Conservation (phyloP, 1,139 yeast species). For the Candida glucosophila region DNA sequence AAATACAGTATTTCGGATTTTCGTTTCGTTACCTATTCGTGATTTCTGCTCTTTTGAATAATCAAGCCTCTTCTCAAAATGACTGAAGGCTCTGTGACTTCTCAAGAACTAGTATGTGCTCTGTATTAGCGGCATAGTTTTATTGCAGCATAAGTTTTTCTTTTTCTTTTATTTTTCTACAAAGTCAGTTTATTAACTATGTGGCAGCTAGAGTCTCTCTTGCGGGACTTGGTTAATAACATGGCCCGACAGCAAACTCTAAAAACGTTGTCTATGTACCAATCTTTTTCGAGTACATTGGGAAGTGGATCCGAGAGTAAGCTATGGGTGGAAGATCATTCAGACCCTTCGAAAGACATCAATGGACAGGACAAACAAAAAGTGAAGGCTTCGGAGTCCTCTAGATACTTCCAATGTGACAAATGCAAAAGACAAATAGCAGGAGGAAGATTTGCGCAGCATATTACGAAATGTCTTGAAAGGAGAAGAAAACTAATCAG, state of each 20-base stretch:
- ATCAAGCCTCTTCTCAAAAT: too few relatives aligned
- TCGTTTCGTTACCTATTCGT: too few relatives aligned
- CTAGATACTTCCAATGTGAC: conserved; percentile 62
- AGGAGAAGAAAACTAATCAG: conserved; percentile 21
- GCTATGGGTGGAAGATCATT: conserved; percentile 3
- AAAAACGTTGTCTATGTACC: conserved; percentile 17
- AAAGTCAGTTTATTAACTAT: too few relatives aligned
- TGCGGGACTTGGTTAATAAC: conserved; percentile 26
- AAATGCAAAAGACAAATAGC: conserved; percentile 83
- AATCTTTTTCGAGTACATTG: conserved; percentile 8
- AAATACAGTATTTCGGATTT: too few relatives aligned
- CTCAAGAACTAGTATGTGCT: too few relatives aligned
- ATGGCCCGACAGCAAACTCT: conserved; percentile 28
- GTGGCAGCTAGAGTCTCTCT: conserved; percentile 23
- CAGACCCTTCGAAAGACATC: conserved; percentile 26
- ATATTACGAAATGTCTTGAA: conserved; percentile 76
- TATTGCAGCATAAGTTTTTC: too few relatives aligned
- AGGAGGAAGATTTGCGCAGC: conserved; percentile 88
- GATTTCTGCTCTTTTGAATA: too few relatives aligned
- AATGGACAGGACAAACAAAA: conserved; percentile 35
- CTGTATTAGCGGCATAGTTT: too few relatives aligned
- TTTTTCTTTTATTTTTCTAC: too few relatives aligned
- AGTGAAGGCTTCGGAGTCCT: conserved; percentile 29
- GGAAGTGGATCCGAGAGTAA: too few relatives aligned
- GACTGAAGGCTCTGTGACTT: too few relatives aligned